phyloP scores from a whole-genome alignment of 2,329 filamentous ascomycete genomes.

The Orbilia oligospora region DNA sequence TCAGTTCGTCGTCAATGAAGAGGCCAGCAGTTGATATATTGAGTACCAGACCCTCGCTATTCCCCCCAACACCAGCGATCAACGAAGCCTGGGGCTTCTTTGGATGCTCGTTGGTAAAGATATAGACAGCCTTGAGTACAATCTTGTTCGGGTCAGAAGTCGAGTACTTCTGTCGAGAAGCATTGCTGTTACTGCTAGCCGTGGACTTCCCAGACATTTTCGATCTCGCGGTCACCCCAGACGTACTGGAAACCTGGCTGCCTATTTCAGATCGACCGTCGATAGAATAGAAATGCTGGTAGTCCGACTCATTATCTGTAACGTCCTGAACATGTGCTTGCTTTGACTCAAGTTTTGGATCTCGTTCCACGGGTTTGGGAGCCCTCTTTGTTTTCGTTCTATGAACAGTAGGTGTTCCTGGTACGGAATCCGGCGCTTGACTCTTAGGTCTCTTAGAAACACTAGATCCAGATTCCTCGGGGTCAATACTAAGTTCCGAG shows the following conservation, averaged over 20 bases:
- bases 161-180: constrained; percentile 84
- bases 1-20: constrained; percentile 96
- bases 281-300: constrained; percentile 34
- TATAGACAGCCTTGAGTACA: constrained; percentile 91
- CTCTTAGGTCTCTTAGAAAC: constrained; percentile 50
- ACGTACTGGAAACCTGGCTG: constrained; percentile 49
- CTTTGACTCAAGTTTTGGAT: constrained; percentile 27
- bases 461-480: constrained; percentile 45
- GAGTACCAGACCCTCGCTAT: constrained; percentile 92
- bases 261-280: constrained; percentile 44
- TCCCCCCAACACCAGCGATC: constrained; percentile 83
- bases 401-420: constrained; percentile 32
- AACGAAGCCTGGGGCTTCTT: constrained; percentile 93
- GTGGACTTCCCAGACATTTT: constrained; percentile 74
- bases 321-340: constrained; percentile 26
- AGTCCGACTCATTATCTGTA: constrained; percentile 47
- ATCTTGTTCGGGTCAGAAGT: constrained; percentile 97
- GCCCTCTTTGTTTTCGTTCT: constrained; percentile 47
- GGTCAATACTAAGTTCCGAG: constrained; percentile 54
- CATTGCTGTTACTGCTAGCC: constrained; percentile 81
- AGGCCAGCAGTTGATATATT: constrained; percentile 93
- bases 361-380: constrained; percentile 40
- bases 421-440: constrained; percentile 38
- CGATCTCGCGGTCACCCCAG: constrained; percentile 58
- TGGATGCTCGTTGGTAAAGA: constrained; percentile 89